Evolutionary conservation across 1,284 basidiomycete species (phyloP).

Genomic region (Cutaneotrichosporon sp.): DNA sequence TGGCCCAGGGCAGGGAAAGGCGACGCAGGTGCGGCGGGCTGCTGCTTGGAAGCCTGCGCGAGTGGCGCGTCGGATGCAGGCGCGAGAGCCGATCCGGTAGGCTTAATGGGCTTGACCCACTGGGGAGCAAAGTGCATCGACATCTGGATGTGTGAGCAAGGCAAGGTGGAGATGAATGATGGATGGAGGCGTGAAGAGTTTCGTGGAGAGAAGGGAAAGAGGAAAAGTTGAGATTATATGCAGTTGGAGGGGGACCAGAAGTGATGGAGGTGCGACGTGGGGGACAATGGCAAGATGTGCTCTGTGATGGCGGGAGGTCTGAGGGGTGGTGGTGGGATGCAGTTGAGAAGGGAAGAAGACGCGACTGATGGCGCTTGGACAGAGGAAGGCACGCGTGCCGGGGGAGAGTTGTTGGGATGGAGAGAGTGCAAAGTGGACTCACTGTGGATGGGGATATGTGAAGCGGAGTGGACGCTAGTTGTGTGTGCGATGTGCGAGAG

Average conservation of each 20-base stretch:
- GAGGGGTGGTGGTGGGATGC: too few relatives aligned
- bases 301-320: neutral
- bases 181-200: neutral
- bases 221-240: neutral
- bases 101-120: constrained; percentile 54
- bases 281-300: neutral
- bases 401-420: too few relatives aligned
- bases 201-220: neutral
- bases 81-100: constrained; percentile 35
- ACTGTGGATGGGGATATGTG: too few relatives aligned
- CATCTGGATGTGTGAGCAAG: constrained; percentile 33
- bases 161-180: neutral
- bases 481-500: too few relatives aligned
- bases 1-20: constrained; percentile 49
- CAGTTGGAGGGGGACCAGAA: neutral
- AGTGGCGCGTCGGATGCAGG: neutral
- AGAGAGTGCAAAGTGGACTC: too few relatives aligned
- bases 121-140: constrained; percentile 54
- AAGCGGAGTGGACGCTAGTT: too few relatives aligned
- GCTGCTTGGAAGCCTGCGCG: constrained; percentile 12
- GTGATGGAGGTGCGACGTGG: neutral
- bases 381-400: too few relatives aligned
- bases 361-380: neutral
- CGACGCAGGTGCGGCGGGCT: constrained; percentile 19
- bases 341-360: neutral